Conservation (phyloP, 1,284 basidiomycete genomes). For the Pascua guehoae region DNA sequence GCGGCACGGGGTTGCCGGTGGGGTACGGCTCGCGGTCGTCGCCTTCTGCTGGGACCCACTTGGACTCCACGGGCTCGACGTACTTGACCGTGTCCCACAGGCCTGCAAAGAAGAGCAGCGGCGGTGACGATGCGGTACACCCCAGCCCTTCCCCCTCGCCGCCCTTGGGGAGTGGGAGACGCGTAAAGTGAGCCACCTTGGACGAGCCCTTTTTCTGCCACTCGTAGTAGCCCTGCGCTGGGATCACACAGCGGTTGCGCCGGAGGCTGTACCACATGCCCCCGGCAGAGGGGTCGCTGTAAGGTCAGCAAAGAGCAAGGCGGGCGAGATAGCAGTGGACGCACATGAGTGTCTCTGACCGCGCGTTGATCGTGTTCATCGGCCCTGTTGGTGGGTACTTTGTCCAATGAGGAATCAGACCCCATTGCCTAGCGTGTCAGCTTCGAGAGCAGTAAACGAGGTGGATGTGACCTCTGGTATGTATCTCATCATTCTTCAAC, state of each 20-base stretch:
- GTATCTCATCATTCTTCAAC: too few relatives aligned
- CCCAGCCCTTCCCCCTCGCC: neutral
- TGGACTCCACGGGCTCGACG: slow-evolving; percentile 25
- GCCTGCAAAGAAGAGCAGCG: slow-evolving; percentile 80
- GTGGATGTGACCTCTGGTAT: too few relatives aligned
- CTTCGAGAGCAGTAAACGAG: neutral
- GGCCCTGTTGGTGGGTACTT: slow-evolving; percentile 64
- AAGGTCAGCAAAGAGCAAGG: slow-evolving; percentile 34
- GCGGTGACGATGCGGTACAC: slow-evolving; percentile 53
- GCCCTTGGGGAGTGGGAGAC: slow-evolving; percentile 48
- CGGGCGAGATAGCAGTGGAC: slow-evolving; percentile 21
- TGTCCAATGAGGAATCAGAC: slow-evolving; percentile 78
- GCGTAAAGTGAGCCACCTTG: slow-evolving; percentile 75
- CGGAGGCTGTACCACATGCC: slow-evolving; percentile 80
- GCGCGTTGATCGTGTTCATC: slow-evolving; percentile 83
- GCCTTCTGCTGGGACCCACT: slow-evolving; percentile 21
- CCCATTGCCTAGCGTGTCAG: slow-evolving; percentile 70
- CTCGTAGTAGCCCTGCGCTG: slow-evolving; percentile 85
- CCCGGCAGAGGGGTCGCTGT: slow-evolving; percentile 42
- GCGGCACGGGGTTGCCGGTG: slow-evolving; percentile 56
- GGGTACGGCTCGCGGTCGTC: slow-evolving; percentile 38
- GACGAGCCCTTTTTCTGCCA: slow-evolving; percentile 79
- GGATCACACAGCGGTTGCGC: slow-evolving; percentile 69
- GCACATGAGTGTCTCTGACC: slow-evolving; percentile 73
- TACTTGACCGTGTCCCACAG: slow-evolving; percentile 72